Conservation (phyloP, 1,284 basidiomycete species). For the Coniferiporia weirii region DNA sequence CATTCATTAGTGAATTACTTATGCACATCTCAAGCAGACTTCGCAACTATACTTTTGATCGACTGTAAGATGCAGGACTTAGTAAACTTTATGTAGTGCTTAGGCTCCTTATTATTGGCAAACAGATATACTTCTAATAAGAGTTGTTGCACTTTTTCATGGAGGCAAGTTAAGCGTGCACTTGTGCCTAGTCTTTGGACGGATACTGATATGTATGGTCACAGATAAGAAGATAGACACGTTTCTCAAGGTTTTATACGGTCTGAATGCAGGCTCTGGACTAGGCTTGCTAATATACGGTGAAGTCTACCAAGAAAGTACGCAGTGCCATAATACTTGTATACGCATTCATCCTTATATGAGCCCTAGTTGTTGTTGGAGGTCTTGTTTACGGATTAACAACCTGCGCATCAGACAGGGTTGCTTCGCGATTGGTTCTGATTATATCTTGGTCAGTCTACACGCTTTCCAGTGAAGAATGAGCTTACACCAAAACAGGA, state of each 20-base stretch:
- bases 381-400: background rate
- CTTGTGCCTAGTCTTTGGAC: background rate
- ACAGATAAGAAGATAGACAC: background rate
- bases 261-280: background rate
- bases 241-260: background rate
- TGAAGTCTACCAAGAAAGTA: background rate
- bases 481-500: background rate
- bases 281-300: background rate
- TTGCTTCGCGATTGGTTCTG: background rate
- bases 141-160: constrained; percentile 6
- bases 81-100: background rate
- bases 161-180: background rate
- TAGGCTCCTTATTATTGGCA: background rate
- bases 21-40: background rate
- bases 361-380: background rate
- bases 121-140: constrained; percentile 7
- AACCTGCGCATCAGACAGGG: background rate
- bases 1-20: background rate
- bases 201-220: background rate
- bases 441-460: background rate
- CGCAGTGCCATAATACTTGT: background rate
- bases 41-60: background rate
- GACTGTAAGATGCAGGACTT: background rate
- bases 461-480: background rate
- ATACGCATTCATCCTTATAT: background rate